Conservation (phyloP, 2,329 filamentous ascomycete genomes). For the Apiospora sp. region DNA sequence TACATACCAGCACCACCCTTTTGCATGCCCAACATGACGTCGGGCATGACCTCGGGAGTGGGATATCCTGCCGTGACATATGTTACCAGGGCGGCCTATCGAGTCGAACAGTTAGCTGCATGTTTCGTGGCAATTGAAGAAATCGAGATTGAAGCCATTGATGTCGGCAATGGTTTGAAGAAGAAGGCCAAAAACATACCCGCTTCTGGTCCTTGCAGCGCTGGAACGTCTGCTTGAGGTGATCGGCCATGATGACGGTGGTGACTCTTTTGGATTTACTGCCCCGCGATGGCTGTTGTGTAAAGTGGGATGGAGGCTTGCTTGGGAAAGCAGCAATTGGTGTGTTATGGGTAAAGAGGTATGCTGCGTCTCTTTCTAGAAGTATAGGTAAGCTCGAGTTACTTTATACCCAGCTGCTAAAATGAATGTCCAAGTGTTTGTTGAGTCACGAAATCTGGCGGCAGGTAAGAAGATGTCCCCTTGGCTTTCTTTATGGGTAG, state of each 20-base stretch:
- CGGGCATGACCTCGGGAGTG: constrained; percentile 79
- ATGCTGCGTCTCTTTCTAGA: neutral
- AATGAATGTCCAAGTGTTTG: neutral
- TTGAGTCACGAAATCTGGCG: neutral
- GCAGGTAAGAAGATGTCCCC: neutral
- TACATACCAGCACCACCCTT: constrained; percentile 84
- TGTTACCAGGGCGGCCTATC: constrained; percentile 83
- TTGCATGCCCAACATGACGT: constrained; percentile 88
- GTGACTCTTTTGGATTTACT: neutral
- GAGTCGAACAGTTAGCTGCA: constrained; percentile 32
- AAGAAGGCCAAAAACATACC: constrained; percentile 50
- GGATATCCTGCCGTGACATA: constrained; percentile 97
- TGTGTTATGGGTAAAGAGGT: neutral
- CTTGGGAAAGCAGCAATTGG: neutral
- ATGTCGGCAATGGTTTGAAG: neutral
- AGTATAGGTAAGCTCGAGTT: neutral
- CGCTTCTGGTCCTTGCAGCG: constrained; percentile 66
- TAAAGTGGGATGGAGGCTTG: neutral
- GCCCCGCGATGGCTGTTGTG: constrained; percentile 9
- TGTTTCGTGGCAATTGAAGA: constrained; percentile 11
- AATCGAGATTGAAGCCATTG: constrained; percentile 22
- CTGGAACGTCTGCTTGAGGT: constrained; percentile 65
- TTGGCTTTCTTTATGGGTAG: constrained; percentile 1
- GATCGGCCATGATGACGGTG: constrained; percentile 21
- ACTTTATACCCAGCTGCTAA: neutral